Conservation (phyloP, 352 stramenopile genomes). For the Phytophthora constricta region DNA sequence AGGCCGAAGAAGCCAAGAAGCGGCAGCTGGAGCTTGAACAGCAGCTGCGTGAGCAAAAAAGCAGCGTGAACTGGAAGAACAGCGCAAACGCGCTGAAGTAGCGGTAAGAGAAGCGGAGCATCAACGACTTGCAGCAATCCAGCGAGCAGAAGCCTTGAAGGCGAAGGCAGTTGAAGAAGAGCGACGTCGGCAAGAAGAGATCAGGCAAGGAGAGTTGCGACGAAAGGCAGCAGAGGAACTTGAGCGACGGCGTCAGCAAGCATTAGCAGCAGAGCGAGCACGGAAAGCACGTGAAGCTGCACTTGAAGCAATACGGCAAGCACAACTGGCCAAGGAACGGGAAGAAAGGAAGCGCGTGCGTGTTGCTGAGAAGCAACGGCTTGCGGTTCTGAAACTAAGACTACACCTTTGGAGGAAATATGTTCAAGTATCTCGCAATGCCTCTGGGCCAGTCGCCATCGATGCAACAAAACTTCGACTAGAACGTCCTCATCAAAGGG, state of each 20-base stretch:
- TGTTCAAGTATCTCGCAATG: slow-evolving; percentile 50
- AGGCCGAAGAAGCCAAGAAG: slow-evolving; percentile 38
- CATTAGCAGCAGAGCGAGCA: slow-evolving; percentile 48
- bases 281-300: slow-evolving; percentile 48
- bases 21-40: slow-evolving; percentile 43
- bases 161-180: slow-evolving; percentile 52
- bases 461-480: slow-evolving; percentile 44
- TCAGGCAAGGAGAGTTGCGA: slow-evolving; percentile 42
- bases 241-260: slow-evolving; percentile 52
- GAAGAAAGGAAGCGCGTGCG: slow-evolving; percentile 37
- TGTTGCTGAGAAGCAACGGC: slow-evolving; percentile 52
- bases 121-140: slow-evolving; percentile 31
- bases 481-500: slow-evolving; percentile 42
- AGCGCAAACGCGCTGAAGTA: slow-evolving; percentile 46
- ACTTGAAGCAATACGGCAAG: slow-evolving; percentile 56
- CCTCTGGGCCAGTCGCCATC: slow-evolving; percentile 48
- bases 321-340: slow-evolving; percentile 55
- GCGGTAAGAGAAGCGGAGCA: slow-evolving; percentile 39
- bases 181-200: slow-evolving; percentile 42
- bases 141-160: slow-evolving; percentile 31
- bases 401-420: slow-evolving; percentile 77
- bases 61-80: slow-evolving; percentile 55
- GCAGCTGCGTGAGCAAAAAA: slow-evolving; percentile 45
- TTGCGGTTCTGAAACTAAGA: slow-evolving; percentile 60
- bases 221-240: slow-evolving; percentile 42